Evolutionary conservation across 164 flowering plant species (phyloP).

Genomic region (Dillenia turbinata): DNA sequence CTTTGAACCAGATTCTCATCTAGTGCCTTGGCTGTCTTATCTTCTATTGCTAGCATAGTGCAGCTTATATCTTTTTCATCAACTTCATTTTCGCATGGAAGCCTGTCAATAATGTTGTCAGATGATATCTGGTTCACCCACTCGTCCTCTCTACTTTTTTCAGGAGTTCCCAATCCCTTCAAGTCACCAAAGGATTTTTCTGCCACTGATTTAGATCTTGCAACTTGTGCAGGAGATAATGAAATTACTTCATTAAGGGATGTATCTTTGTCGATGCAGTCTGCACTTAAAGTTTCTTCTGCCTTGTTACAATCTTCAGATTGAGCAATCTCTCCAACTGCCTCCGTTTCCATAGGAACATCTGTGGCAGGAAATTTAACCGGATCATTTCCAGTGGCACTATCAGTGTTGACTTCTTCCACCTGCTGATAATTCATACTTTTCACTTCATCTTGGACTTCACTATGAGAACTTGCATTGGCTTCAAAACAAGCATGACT

Average conservation of each 20-base stretch:
- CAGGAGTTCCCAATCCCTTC: conserved; percentile 10
- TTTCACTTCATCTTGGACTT: conserved; percentile 16
- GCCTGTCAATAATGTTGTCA: conserved; percentile 11
- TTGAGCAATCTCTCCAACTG: conserved; percentile 5
- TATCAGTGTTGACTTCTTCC: conserved; percentile 17
- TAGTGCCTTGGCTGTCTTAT: conserved; percentile 13
- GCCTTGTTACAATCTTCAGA: conserved; percentile 2
- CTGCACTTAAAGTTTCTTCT: conserved; percentile 8
- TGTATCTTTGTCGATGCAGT: conserved; percentile 2
- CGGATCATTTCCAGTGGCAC: conserved; percentile 11
- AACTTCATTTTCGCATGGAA: conserved; percentile 18
- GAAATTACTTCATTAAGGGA: conserved; percentile 16
- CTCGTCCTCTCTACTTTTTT: conserved; percentile 6
- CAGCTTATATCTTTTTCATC: conserved; percentile 11
- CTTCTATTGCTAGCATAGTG: conserved; percentile 17
- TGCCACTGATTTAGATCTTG: conserved; percentile 11
- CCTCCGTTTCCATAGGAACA: conserved; percentile 11
- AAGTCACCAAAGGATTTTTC: conserved; percentile 9
- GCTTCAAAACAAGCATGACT: conserved; percentile 14
- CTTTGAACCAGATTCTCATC: conserved; percentile 32
- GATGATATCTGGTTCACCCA: conserved; percentile 21
- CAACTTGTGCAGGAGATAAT: conserved; percentile 15
- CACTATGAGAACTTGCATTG: conserved; percentile 14
- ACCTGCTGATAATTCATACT: conserved; percentile 9
- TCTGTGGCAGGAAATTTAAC: neutral